These are phyloP conservation scores for Cochlearia excelsa DNA, from an alignment of 345 rosid species.

Conservation along the genomic window DNA sequence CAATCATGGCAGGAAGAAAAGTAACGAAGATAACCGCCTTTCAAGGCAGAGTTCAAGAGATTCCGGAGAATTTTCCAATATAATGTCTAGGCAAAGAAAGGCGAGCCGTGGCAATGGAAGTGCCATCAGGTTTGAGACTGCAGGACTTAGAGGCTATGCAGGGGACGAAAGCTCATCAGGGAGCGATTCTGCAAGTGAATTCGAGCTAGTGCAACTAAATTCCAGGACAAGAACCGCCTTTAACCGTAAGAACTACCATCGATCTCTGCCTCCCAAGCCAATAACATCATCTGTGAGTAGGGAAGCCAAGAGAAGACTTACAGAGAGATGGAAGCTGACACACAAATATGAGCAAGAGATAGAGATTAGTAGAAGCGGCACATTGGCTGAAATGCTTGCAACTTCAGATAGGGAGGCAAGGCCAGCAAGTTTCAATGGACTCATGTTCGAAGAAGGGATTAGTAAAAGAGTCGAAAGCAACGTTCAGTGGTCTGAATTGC, in stretches of 20 bases:
- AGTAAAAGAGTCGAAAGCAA: constrained; percentile 31
- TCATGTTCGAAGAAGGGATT: constrained; percentile 36
- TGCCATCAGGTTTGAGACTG: constrained; percentile 44
- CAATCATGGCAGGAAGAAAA: constrained; percentile 43
- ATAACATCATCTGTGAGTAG: constrained; percentile 66
- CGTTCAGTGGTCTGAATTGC: constrained; percentile 31
- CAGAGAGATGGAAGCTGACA: constrained; percentile 92
- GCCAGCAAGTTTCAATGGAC: constrained; percentile 41
- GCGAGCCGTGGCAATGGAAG: constrained; percentile 36
- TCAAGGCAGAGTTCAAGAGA: constrained; percentile 60
- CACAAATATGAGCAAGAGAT: constrained; percentile 59
- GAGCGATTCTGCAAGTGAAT: constrained; percentile 70
- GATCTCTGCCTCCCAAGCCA: constrained; percentile 47
- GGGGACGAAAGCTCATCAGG: constrained; percentile 85
- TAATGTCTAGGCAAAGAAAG: constrained; percentile 64
- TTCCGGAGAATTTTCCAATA: constrained; percentile 63
- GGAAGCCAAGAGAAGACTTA: constrained; percentile 90
- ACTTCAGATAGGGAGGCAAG: constrained; percentile 55
- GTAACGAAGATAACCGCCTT: constrained; percentile 42
- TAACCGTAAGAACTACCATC: constrained; percentile 42
- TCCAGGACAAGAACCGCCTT: constrained; percentile 46
- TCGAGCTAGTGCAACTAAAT: constrained; percentile 43
- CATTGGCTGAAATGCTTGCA: constrained; percentile 94
- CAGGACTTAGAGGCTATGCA: constrained; percentile 61
- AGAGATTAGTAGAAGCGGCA: constrained; percentile 53